Conservation (phyloP, 371 early-diverging fungal species). For the Mortierella sp. region DNA sequence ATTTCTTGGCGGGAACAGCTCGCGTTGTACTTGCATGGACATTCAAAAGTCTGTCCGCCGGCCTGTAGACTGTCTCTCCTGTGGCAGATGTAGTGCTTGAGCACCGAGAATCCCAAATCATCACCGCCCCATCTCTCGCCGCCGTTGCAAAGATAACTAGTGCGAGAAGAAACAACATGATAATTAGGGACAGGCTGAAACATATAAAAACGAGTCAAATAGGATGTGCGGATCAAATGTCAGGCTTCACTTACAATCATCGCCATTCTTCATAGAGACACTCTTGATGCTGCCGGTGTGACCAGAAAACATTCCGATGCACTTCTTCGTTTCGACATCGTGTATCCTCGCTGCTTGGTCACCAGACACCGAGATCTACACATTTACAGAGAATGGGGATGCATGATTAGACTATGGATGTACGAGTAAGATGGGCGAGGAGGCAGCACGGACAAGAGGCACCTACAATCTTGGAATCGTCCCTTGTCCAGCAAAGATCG, state of each 20-base stretch:
- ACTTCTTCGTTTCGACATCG: constrained; percentile 44
- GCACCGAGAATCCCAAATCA: constrained; percentile 56
- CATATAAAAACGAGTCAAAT: background rate
- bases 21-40: constrained; percentile 40
- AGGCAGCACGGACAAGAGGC: too few species aligned
- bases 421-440: too few species aligned
- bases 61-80: constrained; percentile 39
- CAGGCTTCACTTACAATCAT: constrained; percentile 34
- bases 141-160: constrained; percentile 55
- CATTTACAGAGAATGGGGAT: background rate
- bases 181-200: background rate
- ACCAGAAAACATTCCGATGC: constrained; percentile 44
- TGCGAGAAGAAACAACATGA: background rate
- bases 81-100: constrained; percentile 37
- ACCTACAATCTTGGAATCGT: constrained; percentile 49
- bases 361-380: constrained; percentile 49
- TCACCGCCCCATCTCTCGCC: constrained; percentile 46
- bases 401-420: background rate
- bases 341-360: constrained; percentile 49
- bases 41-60: constrained; percentile 42
- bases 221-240: background rate
- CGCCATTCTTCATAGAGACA: constrained; percentile 32
- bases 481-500: constrained; percentile 50
- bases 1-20: constrained; percentile 31
- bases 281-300: constrained; percentile 56